phyloP scores from a whole-genome alignment of 129 eudicot species.

The Chrysanthemum lavandulifolium region DNA sequence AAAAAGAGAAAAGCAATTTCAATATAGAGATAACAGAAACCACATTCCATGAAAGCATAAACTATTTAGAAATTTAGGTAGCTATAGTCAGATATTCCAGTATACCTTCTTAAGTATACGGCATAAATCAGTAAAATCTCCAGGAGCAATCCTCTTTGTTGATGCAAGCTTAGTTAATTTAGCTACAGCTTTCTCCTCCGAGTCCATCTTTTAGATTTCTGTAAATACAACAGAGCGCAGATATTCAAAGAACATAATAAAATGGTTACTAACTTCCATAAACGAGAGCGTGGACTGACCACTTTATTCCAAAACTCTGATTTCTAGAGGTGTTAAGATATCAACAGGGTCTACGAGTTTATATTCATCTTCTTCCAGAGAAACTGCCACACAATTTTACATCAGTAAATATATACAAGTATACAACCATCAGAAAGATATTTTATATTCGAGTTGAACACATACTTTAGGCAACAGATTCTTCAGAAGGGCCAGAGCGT shows the following conservation, averaged over 20 bases:
- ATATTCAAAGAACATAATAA: no score
- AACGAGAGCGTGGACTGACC: no score
- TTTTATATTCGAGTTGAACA: no score
- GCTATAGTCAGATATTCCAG: background rate
- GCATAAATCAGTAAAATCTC: constrained; percentile 90
- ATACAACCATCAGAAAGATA: background rate
- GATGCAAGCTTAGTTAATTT: constrained; percentile 97
- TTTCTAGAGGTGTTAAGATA: constrained; percentile 44
- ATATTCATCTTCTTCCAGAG: constrained; percentile 70
- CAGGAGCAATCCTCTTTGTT: constrained; percentile 90
- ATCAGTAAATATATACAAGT: background rate
- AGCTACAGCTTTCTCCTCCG: constrained; percentile 92
- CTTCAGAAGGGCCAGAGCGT: no score
- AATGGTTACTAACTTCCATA: no score
- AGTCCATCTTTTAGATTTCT: constrained; percentile 98
- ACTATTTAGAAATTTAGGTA: background rate
- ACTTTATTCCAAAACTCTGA: no score
- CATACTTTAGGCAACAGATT: no score
- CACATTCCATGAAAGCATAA: no score
- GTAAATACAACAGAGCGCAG: constrained; percentile 9
- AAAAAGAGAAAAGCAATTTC: constrained; percentile 26
- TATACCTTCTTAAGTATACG: constrained; percentile 88
- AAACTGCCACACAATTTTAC: constrained; percentile 52
- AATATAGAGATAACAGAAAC: background rate
- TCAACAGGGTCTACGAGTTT: constrained; percentile 95